phyloP scores from a whole-genome alignment of 2,329 filamentous ascomycete species.

The Phaeosphaeria sp. region DNA sequence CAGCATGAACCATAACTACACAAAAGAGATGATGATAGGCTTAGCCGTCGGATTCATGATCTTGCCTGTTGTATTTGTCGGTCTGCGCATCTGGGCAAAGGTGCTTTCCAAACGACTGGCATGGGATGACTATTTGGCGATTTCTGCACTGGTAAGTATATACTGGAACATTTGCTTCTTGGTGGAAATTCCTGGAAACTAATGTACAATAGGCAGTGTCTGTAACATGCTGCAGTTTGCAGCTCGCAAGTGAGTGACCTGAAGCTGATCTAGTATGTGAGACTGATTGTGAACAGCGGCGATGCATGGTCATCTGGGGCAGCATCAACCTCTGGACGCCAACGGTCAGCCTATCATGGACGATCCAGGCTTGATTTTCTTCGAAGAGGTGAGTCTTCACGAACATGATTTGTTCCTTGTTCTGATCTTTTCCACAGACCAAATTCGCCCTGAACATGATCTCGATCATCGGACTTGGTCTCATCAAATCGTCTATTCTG shows the following conservation, averaged over 20 bases:
- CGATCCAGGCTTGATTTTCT: slow-evolving; percentile 30
- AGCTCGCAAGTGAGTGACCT: slow-evolving; percentile 23
- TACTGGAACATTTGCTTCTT: neutral
- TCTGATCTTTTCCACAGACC: slow-evolving; percentile 16
- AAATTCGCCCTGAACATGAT: slow-evolving; percentile 37
- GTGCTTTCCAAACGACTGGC: slow-evolving; percentile 21
- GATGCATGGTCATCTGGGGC: slow-evolving; percentile 26
- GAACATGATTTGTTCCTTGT: no score
- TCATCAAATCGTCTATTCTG: slow-evolving; percentile 39
- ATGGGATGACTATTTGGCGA: slow-evolving; percentile 29
- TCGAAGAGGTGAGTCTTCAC: slow-evolving; percentile 20
- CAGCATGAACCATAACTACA: slow-evolving; percentile 31
- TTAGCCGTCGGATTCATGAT: slow-evolving; percentile 27
- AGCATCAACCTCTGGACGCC: slow-evolving; percentile 26
- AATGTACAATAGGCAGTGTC: slow-evolving; percentile 19
- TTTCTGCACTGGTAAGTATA: slow-evolving; percentile 26
- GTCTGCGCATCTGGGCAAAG: slow-evolving; percentile 32
- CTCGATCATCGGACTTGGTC: slow-evolving; percentile 32
- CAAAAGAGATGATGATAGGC: slow-evolving; percentile 26
- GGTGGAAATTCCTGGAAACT: neutral
- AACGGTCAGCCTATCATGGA: slow-evolving; percentile 28
- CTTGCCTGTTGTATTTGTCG: slow-evolving; percentile 21
- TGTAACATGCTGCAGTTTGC: slow-evolving; percentile 25
- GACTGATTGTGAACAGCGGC: slow-evolving; percentile 14
- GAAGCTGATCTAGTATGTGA: neutral